phyloP scores from a whole-genome alignment of 352 stramenopile genomes.

The Phytophthora chlamydospora region DNA sequence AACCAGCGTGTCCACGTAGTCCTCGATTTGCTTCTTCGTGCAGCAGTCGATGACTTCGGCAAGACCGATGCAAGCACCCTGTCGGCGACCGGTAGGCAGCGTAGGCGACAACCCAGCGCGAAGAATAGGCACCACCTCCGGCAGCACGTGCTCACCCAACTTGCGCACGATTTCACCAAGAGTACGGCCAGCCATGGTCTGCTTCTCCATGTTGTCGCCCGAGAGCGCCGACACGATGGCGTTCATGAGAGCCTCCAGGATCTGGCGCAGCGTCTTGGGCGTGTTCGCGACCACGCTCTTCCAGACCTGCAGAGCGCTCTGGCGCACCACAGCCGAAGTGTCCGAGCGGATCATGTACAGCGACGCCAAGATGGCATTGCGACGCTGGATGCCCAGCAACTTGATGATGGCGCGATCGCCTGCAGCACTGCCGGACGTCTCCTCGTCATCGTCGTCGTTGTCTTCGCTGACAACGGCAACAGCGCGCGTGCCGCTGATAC shows the following conservation, averaged over 20 bases:
- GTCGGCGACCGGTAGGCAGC: slow-evolving; percentile 72
- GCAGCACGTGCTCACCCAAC: slow-evolving; percentile 98
- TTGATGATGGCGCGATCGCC: slow-evolving; percentile 90
- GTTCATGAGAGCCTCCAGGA: slow-evolving; percentile 96
- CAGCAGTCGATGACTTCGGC: slow-evolving; percentile 98
- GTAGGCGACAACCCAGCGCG: slow-evolving; percentile 89
- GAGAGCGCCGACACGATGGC: slow-evolving; percentile 97
- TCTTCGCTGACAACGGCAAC: slow-evolving; percentile 51
- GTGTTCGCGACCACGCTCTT: slow-evolving; percentile 99
- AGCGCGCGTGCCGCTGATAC: slow-evolving; percentile 96
- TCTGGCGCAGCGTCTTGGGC: slow-evolving; percentile 96
- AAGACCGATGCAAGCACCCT: slow-evolving; percentile 98
- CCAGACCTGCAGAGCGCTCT: slow-evolving; percentile 97
- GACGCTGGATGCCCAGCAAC: slow-evolving; percentile 93
- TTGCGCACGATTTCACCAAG: slow-evolving; percentile 99
- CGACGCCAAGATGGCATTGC: slow-evolving; percentile 96
- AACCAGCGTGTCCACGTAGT: slow-evolving; percentile 97
- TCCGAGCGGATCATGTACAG: slow-evolving; percentile 99
- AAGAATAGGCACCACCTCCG: slow-evolving; percentile 98
- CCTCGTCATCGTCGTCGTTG: slow-evolving; percentile 83
- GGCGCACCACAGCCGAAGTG: slow-evolving; percentile 95
- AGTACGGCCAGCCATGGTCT: slow-evolving; percentile 91
- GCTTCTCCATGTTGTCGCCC: slow-evolving; percentile 88
- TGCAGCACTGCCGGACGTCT: slow-evolving; percentile 78
- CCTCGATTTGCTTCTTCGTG: slow-evolving; percentile 95